Evolutionary conservation across 139 green algal genomes (phyloP).

Genomic region (Chlorella sp.): DNA sequence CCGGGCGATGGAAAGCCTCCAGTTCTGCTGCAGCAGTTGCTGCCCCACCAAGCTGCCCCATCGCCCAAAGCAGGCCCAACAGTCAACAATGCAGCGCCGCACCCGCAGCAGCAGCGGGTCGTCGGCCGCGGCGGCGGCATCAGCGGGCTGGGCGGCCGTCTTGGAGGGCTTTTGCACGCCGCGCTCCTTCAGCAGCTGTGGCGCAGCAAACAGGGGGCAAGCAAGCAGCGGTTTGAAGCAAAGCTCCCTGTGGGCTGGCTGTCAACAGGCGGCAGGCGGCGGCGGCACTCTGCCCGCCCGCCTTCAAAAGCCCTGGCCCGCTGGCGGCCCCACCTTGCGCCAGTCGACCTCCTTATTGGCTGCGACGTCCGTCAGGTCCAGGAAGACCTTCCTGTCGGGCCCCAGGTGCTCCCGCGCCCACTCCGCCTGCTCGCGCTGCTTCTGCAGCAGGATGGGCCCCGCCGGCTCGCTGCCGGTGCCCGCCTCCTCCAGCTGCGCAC

Average conservation of each 20-base stretch:
- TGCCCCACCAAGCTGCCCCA: too few relatives aligned
- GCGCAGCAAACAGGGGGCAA: background rate
- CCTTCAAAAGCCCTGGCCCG: background rate
- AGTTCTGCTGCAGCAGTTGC: too few relatives aligned
- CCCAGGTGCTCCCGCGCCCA: slow-evolving; percentile 25
- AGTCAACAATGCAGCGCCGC: background rate
- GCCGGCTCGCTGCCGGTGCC: background rate
- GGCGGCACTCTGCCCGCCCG: background rate
- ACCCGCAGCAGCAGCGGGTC: slow-evolving; percentile 27
- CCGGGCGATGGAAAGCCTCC: too few relatives aligned
- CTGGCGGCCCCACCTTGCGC: background rate
- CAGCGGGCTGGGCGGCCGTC: background rate
- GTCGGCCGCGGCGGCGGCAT: background rate
- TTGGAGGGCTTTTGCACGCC: slow-evolving; percentile 14
- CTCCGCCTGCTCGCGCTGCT: background rate
- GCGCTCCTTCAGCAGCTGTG: slow-evolving; percentile 20
- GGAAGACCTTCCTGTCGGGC: slow-evolving; percentile 17
- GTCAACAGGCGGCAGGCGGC: background rate
- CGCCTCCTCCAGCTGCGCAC: background rate
- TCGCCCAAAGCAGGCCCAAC: background rate
- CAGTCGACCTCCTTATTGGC: slow-evolving; percentile 18
- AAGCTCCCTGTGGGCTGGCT: background rate
- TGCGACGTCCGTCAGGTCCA: background rate
- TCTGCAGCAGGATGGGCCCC: background rate
- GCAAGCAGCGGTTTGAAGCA: background rate